Percentiles rank a stretch among this genome's conserved stretches.
Conservation (phyloP, 352 stramenopile genomes). For the Phytophthora foliorum region DNA sequence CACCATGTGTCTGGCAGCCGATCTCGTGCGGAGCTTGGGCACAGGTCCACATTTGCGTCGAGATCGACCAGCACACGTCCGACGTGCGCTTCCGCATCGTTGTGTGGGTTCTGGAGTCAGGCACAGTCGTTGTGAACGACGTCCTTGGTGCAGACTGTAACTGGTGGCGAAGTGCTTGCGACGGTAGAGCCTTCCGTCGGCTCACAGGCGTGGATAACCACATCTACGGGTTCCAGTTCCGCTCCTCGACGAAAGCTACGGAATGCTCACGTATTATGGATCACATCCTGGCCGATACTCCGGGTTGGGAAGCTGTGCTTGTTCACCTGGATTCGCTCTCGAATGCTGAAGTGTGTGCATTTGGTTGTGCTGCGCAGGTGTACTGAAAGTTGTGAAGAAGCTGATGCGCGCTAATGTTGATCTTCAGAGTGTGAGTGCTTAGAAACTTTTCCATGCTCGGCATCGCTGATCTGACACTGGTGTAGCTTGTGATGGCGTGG, state of each 20-base stretch:
- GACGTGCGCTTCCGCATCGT: conserved; percentile 59
- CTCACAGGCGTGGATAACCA: conserved; percentile 50
- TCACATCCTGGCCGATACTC: conserved; percentile 53
- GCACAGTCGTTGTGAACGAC: conserved; percentile 66
- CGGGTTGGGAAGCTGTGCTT: conserved; percentile 31
- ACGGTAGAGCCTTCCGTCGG: conserved; percentile 50
- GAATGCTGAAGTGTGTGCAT: neutral
- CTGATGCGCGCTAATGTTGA: conserved; percentile 30
- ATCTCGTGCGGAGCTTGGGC: conserved; percentile 57
- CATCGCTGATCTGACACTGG: neutral
- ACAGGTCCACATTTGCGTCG: conserved; percentile 65
- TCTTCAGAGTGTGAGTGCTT: conserved; percentile 24
- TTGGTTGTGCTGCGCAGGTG: conserved; percentile 6
- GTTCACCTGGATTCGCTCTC: neutral
- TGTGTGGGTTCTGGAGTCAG: conserved; percentile 67
- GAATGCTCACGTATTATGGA: conserved; percentile 63
- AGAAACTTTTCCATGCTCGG: neutral
- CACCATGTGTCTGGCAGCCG: conserved; percentile 39
- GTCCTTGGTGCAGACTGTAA: conserved; percentile 45
- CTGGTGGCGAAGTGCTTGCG: conserved; percentile 41
- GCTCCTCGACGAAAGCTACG: conserved; percentile 45
- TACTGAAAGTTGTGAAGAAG: conserved; percentile 27
- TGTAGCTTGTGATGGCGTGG: conserved; percentile 39
- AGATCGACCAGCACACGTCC: conserved; percentile 44
- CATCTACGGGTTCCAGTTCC: conserved; percentile 62